These are phyloP conservation scores for Boletus fagicola DNA, from an alignment of 768 basidiomycete genomes.

Conservation along the genomic window DNA sequence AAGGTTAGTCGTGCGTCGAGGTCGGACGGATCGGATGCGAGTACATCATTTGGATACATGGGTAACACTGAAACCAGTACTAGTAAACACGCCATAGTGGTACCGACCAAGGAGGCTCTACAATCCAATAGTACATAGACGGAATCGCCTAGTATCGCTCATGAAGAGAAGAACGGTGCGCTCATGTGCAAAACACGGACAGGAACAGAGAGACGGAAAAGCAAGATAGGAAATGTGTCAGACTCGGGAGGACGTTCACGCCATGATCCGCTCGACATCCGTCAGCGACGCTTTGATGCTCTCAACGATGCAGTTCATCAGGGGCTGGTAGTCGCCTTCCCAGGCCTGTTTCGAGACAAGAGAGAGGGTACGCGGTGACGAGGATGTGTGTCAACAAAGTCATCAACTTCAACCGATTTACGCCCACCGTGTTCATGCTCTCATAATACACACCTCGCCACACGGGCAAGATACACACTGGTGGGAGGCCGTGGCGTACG, in stretches of 20 bases:
- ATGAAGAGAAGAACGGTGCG: neutral
- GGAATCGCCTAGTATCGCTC: neutral
- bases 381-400: neutral
- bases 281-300: slow-evolving; percentile 23
- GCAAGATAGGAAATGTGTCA: neutral
- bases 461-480: slow-evolving; percentile 29
- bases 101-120: too few relatives aligned
- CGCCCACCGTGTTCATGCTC: slow-evolving; percentile 33
- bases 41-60: too few relatives aligned
- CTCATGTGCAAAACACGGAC: neutral
- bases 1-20: too few relatives aligned
- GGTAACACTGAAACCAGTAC: too few relatives aligned
- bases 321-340: slow-evolving; percentile 35
- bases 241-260: slow-evolving; percentile 6
- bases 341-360: slow-evolving; percentile 22
- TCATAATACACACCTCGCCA: slow-evolving; percentile 29
- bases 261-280: slow-evolving; percentile 33
- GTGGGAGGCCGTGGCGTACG: slow-evolving; percentile 33
- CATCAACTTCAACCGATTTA: neutral
- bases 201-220: neutral
- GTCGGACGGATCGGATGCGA: too few relatives aligned
- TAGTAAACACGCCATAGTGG: too few relatives aligned
- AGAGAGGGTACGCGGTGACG: neutral
- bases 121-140: neutral
- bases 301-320: slow-evolving; percentile 34